Base-by-base conservation (phyloP, 2,329 filamentous ascomycete genomes). In the Talaromyces sp. region DNA sequence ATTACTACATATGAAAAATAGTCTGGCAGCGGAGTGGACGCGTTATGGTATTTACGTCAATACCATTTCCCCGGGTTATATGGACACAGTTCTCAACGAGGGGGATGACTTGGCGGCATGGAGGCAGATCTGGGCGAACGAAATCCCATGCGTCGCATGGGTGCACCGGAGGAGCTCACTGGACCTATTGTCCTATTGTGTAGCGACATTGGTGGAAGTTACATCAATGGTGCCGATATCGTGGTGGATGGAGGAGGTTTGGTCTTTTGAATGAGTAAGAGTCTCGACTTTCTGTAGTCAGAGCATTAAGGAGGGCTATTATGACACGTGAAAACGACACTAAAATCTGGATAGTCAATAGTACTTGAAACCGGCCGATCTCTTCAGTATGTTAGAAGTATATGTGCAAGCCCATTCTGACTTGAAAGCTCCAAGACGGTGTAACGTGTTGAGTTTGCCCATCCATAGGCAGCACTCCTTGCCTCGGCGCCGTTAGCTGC, bases 61-160 rank as follows among this genome's bases (percentile, higher is more conserved):
- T 64, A 83, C 78, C 17, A 78, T 92, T 45, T 84, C 80, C 39
- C 89, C 89, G 0, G 88, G 88, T 0, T 91, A 91, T 64, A 89
- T 91, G 84, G 87, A 89, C 65, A 90, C 87, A 0, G 82, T 89
- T 11, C 72, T 91, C 50, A 91, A 90, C 65, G 84, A 84, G 60
- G 85, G 86, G 0, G 78, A 81, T 7, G 82, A 81, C 0, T 68
- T 89, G 48, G 77, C 77, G 10, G 75, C 77, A 37, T 79, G 80
- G 37, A 75, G 82, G 58, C 73, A 73, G 31, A 76, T 79, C 1
- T 89, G 86, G 86, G 76, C 76, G 73, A 73, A 35, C 75, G 84
- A 57, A 85, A 85, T 66, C 86, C 87, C 0, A 79, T 81, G 70
- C 85, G 86, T 0, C 74, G 87, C 31, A 88, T 89, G 84, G 86